These are phyloP conservation scores for Sanguinoderma infundibulare DNA, from an alignment of 1,284 basidiomycete genomes.

Conservation along the genomic window DNA sequence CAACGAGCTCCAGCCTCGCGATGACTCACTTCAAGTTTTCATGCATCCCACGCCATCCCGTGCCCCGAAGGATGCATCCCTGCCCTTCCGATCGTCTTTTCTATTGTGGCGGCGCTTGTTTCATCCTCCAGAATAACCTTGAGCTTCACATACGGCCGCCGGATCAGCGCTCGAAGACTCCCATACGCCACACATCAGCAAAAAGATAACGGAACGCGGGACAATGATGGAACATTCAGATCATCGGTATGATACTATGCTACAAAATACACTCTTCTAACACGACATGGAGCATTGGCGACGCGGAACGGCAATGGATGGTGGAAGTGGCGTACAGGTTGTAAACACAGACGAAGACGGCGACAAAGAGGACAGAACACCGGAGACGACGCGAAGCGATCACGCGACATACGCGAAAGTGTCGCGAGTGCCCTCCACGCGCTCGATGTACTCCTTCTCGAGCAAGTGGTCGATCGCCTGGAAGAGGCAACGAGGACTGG, in stretches of 20 bases:
- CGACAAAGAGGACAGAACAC: background rate
- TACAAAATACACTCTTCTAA: conserved; percentile 34
- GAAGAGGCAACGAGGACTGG: background rate
- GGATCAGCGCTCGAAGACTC: background rate
- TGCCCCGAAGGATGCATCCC: too few species aligned
- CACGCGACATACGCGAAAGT: conserved; percentile 80
- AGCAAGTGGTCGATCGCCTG: conserved; percentile 96
- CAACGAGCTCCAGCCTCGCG: too few species aligned
- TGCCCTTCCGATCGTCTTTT: too few species aligned
- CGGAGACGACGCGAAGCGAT: conserved; percentile 12
- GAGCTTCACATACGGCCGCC: too few species aligned
- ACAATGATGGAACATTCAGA: background rate
- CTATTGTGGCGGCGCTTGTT: too few species aligned
- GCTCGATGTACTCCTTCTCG: conserved; percentile 98
- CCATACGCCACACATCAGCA: background rate
- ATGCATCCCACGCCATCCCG: too few species aligned
- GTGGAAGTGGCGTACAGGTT: background rate
- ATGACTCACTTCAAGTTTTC: too few species aligned
- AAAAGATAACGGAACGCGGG: background rate
- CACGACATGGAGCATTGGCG: conserved; percentile 26
- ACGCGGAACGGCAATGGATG: background rate
- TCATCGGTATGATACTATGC: conserved; percentile 27
- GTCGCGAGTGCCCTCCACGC: conserved; percentile 83
- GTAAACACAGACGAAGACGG: background rate
- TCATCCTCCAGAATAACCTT: too few species aligned